Base-by-base conservation (phyloP, 306 rosid species). In the Prunus campanulata region DNA sequence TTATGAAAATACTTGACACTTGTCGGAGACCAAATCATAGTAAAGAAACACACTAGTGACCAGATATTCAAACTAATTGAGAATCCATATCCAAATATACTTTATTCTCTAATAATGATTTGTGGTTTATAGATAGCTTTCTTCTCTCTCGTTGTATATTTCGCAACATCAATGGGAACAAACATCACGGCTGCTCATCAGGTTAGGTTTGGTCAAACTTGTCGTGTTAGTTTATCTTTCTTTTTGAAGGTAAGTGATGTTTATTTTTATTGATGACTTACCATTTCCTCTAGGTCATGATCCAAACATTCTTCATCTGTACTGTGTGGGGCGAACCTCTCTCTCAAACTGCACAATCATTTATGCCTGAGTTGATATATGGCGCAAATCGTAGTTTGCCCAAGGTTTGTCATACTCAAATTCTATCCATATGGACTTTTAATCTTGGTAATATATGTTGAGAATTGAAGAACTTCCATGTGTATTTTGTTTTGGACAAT, bases 291-390 rank as follows among this genome's bases (percentile, higher is more conserved):
- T 80, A 94, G 97, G 98, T 92, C 86, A 87, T 94, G 97, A 61
- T 94, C 75, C 98, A 94, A 90, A 84, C 89, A 12, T 89, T 85
- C 77, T 42, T 71, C 81, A 87, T 84, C 79, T 90, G 93, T 84
- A 85, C 96, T 3, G 98, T 94, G 54, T 94, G 91, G 97, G 97
- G 98, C 24, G 97, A 92, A 79, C 98, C 98, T 80, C 95, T 94
- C 48, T 92, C 91, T 65, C 98, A 94, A 87, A 90, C 98, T 55
- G 98, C 98, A 44, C 97, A 90, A 63, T 86, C 97, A 51, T 94
- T 92, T 92, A 90, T 94, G 95, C 98, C 97, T 2, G 93, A 88
- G 85, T 82, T 89, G 79, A 64, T 94, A 48, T 81, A 74, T 80
- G 98, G 98, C 78, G 89, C 54, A 22, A 82, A 89, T 52, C 82